Conservation (phyloP, 768 basidiomycete genomes). For the Tylopilus vinaceipallidus region DNA sequence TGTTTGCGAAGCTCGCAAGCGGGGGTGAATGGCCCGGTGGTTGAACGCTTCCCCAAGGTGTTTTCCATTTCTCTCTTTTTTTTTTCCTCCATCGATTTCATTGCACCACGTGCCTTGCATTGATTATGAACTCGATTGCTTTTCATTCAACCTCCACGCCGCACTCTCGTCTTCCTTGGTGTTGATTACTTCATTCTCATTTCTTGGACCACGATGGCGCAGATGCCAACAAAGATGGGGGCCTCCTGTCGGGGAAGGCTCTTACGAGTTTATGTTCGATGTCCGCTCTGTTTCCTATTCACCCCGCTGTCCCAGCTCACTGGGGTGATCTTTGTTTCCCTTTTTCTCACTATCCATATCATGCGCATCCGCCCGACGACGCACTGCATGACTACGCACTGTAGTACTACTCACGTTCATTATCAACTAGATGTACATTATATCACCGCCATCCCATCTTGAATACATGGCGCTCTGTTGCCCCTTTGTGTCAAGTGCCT, state of each 20-base stretch:
- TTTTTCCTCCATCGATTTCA: not conserved
- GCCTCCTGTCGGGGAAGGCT: not conserved
- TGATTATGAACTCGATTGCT: not conserved
- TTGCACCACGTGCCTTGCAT: conserved; percentile 1
- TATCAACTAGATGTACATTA: conserved; percentile 10
- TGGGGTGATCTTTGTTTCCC: not conserved
- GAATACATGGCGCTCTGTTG: too few relatives aligned
- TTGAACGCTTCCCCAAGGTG: conserved; percentile 7
- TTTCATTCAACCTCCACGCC: not conserved
- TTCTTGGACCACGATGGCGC: not conserved
- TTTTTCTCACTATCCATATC: not conserved
- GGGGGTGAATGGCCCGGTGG: conserved; percentile 67
- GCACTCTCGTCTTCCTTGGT: not conserved
- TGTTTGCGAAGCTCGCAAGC: conserved; percentile 74
- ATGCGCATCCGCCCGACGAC: conserved; percentile 11
- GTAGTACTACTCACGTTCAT: conserved; percentile 28
- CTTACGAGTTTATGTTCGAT: conserved; percentile 19
- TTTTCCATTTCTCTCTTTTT: not conserved
- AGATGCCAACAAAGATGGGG: not conserved
- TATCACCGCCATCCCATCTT: too few relatives aligned
- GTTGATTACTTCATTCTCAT: not conserved
- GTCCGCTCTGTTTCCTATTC: conserved; percentile 9
- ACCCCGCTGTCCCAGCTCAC: not conserved
- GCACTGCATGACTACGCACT: conserved; percentile 25
- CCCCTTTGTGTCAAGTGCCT: too few relatives aligned